Conservation (phyloP, 352 stramenopile genomes). For the Phytophthora fragariae region DNA sequence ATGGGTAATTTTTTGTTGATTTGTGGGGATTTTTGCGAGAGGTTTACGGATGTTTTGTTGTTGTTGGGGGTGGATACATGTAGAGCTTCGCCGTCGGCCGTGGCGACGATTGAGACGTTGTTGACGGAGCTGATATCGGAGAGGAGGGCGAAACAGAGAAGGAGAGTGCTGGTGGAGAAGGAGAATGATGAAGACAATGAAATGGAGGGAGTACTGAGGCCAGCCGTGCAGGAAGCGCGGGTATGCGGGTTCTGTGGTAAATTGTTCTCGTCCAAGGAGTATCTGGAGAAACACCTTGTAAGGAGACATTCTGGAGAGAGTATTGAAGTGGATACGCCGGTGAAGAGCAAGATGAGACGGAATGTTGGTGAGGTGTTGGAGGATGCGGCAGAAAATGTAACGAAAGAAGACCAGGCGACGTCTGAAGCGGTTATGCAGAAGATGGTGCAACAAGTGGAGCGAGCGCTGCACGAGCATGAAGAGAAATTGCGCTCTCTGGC, state of each 20-base stretch:
- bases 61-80: neutral
- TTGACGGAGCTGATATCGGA: slow-evolving; percentile 56
- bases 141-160: slow-evolving; percentile 32
- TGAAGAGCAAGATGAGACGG: slow-evolving; percentile 22
- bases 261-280: slow-evolving; percentile 68
- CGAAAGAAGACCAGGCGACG: slow-evolving; percentile 1
- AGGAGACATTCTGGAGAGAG: slow-evolving; percentile 52
- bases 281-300: slow-evolving; percentile 70
- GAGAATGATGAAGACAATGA: slow-evolving; percentile 13
- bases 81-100: slow-evolving; percentile 61
- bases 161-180: slow-evolving; percentile 2
- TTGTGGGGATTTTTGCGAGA: neutral
- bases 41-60: slow-evolving; percentile 1
- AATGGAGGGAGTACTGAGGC: neutral
- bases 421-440: slow-evolving; percentile 45
- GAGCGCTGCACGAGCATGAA: slow-evolving; percentile 57
- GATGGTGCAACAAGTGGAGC: slow-evolving; percentile 63
- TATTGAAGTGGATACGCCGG: slow-evolving; percentile 19
- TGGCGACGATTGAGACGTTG: slow-evolving; percentile 66
- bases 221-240: slow-evolving; percentile 51
- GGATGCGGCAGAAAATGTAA: slow-evolving; percentile 9
- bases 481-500: slow-evolving; percentile 56
- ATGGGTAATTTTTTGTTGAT: slow-evolving; percentile 48
- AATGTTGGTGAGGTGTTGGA: neutral
- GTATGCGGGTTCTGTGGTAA: slow-evolving; percentile 74